phyloP scores from a whole-genome alignment of 2,329 filamentous ascomycete species.

The Paracamarosporium sp. region DNA sequence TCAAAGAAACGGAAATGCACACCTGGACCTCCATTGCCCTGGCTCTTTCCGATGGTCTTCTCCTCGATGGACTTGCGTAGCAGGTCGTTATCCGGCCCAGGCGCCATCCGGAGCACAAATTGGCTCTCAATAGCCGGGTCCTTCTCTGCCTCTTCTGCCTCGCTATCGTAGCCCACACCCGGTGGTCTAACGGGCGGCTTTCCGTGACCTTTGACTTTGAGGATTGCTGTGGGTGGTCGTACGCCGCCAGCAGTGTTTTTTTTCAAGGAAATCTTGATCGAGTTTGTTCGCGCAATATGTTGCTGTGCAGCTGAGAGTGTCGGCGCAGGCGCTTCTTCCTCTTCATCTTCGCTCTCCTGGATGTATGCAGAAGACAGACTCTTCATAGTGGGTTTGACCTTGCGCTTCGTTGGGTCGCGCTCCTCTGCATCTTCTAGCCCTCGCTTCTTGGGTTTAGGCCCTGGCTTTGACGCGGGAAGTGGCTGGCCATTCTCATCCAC shows the following conservation, averaged over 20 bases:
- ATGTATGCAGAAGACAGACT: conserved; percentile 27
- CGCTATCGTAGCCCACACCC: conserved; percentile 95
- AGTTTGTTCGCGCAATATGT: conserved; percentile 26
- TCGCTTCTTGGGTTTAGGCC: conserved; percentile 40
- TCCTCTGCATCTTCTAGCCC: conserved; percentile 45
- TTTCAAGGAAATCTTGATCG: conserved; percentile 42
- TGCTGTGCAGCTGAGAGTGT: conserved; percentile 9
- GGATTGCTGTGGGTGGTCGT: conserved; percentile 30
- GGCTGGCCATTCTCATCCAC: conserved; percentile 36
- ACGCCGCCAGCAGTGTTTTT: conserved; percentile 28
- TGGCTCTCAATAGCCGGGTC: conserved; percentile 91
- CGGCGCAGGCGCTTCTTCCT: conserved; percentile 20
- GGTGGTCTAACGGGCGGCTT: conserved; percentile 59
- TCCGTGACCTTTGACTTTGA: conserved; percentile 44
- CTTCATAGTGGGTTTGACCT: conserved; percentile 43
- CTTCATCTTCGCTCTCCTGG: conserved; percentile 34
- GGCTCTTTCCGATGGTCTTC: conserved; percentile 73
- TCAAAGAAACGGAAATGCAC: conserved; percentile 82
- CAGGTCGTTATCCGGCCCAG: conserved; percentile 85
- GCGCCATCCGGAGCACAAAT: conserved; percentile 86
- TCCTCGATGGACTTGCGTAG: conserved; percentile 77
- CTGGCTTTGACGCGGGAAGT: conserved; percentile 31
- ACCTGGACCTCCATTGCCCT: conserved; percentile 73
- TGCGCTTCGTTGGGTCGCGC: conserved; percentile 40
- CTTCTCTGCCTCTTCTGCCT: conserved; percentile 85